Evolutionary conservation across 148 eudicot species (phyloP).

Genomic region (Chenopodium formosanum): DNA sequence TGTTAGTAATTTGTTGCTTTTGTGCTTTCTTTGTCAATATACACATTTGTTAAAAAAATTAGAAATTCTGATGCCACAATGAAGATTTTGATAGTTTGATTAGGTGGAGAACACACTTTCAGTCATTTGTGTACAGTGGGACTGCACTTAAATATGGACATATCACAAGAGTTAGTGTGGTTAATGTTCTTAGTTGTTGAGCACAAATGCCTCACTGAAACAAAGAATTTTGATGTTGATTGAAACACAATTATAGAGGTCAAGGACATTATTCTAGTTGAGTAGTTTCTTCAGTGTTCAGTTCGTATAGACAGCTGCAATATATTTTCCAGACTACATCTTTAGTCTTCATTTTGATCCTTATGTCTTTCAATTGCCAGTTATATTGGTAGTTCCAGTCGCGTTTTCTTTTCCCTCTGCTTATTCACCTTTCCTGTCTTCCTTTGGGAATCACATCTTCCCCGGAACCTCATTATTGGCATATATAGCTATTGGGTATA

Average conservation of each 20-base stretch:
- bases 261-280: background rate
- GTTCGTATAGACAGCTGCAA: background rate
- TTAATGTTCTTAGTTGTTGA: background rate
- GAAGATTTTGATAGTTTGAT: background rate
- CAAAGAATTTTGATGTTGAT: background rate
- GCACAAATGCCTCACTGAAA: background rate
- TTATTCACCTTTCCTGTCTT: background rate
- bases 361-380: background rate
- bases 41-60: too few relatives aligned
- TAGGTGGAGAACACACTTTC: background rate
- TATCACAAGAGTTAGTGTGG: too few relatives aligned
- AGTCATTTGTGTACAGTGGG: too few relatives aligned
- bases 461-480: background rate
- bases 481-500: background rate
- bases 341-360: background rate
- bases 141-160: background rate
- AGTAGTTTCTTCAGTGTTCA: background rate
- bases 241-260: background rate
- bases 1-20: too few relatives aligned
- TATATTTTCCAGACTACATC: background rate
- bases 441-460: background rate
- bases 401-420: background rate
- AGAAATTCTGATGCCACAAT: background rate
- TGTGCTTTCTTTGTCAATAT: too few relatives aligned
- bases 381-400: background rate